A percentile compares a stretch with the other conserved stretches of the same genome.
These are phyloP conservation scores for Malassezia sympodialis DNA, from an alignment of 1,284 basidiomycete species.

Conservation along the genomic window DNA sequence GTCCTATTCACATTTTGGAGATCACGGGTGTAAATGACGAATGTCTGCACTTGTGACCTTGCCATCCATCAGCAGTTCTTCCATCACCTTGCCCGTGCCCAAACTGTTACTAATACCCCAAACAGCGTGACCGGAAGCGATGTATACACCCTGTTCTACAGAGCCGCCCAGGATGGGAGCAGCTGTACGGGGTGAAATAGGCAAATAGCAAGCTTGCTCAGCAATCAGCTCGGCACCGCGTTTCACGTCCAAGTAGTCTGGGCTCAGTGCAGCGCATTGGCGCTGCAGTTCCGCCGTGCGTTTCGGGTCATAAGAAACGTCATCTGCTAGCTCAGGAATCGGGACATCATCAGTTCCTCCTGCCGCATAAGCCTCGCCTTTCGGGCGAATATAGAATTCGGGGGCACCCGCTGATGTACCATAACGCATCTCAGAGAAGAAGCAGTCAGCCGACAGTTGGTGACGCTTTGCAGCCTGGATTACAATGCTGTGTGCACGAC, in stretches of 20 bases:
- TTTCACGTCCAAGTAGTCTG: slow-evolving; percentile 48
- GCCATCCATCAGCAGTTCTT: slow-evolving; percentile 54
- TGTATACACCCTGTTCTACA: slow-evolving; percentile 50
- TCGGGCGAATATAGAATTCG: slow-evolving; percentile 43
- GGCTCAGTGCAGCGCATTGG: slow-evolving; percentile 51
- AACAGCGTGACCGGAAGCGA: slow-evolving; percentile 51
- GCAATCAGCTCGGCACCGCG: slow-evolving; percentile 46
- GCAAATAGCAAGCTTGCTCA: slow-evolving; percentile 55
- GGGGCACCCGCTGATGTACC: slow-evolving; percentile 25
- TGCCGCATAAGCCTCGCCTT: slow-evolving; percentile 49
- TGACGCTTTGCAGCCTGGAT: slow-evolving; percentile 32
- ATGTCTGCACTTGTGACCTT: slow-evolving; percentile 53
- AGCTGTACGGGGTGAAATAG: slow-evolving; percentile 52
- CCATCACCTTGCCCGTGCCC: slow-evolving; percentile 53
- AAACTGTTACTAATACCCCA: slow-evolving; percentile 52
- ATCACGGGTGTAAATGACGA: slow-evolving; percentile 49
- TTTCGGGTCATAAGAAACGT: slow-evolving; percentile 33
- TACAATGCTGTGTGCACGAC: slow-evolving; percentile 53
- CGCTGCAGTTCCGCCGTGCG: slow-evolving; percentile 50
- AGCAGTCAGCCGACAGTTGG: slow-evolving; percentile 48
- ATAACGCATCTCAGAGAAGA: slow-evolving; percentile 54
- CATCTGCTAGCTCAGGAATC: slow-evolving; percentile 42
- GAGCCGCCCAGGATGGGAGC: slow-evolving; percentile 52
- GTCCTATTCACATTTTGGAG: background rate
- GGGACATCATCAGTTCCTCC: slow-evolving; percentile 50